A percentile compares a stretch with the other conserved stretches of the same genome.
phyloP scores from a whole-genome alignment of 2,329 filamentous ascomycete species.

The Apiospora aurea region DNA sequence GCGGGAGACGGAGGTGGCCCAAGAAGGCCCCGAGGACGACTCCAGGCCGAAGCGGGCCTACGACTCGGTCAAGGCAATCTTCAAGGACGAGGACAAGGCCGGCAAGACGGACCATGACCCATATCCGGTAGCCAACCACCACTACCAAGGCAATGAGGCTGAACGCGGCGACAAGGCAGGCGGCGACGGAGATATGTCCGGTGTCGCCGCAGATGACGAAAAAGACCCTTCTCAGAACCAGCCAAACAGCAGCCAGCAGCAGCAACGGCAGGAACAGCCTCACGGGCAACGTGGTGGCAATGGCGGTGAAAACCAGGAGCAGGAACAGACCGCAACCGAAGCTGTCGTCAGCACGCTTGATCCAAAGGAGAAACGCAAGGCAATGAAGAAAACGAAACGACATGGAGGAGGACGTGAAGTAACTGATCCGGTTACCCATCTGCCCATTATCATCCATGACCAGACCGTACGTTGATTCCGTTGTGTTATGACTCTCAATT shows the following conservation, averaged over 20 bases:
- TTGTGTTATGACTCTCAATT: not conserved
- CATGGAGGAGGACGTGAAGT: constrained; percentile 65
- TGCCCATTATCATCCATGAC: constrained; percentile 73
- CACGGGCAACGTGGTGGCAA: not conserved
- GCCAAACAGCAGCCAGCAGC: constrained; percentile 10
- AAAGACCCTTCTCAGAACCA: constrained; percentile 27
- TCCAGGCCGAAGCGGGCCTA: constrained; percentile 46
- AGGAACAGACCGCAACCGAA: constrained; percentile 44
- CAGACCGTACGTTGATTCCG: constrained; percentile 56
- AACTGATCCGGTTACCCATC: constrained; percentile 76
- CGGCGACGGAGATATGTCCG: constrained; percentile 26
- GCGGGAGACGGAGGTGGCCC: constrained; percentile 42
- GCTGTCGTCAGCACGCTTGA: constrained; percentile 47
- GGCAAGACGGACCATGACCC: constrained; percentile 41
- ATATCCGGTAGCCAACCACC: constrained; percentile 46
- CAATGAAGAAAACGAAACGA: constrained; percentile 52
- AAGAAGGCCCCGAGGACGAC: constrained; percentile 44
- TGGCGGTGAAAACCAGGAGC: constrained; percentile 27
- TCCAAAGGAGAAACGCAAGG: constrained; percentile 55
- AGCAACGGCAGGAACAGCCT: constrained; percentile 8
- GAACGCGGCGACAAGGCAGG: constrained; percentile 30
- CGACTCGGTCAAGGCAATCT: constrained; percentile 45
- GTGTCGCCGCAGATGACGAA: not conserved
- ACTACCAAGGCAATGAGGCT: constrained; percentile 35
- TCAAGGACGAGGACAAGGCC: constrained; percentile 43